Conservation (phyloP, 768 basidiomycete genomes). For the Leccinum broughii region DNA sequence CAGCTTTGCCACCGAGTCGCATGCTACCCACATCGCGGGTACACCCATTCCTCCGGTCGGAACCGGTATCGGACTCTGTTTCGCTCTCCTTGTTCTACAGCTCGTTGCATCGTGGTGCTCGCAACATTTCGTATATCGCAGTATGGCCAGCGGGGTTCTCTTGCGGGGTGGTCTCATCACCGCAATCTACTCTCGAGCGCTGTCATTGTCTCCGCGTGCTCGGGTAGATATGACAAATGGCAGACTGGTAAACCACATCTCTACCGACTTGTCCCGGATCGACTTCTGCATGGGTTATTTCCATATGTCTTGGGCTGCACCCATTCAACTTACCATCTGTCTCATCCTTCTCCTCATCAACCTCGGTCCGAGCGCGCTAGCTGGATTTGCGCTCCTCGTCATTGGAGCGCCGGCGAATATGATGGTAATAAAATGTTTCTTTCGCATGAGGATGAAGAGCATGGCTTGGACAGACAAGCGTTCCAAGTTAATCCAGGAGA, state of each 20-base stretch:
- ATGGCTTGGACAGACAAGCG: no score
- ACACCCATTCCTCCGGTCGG: constrained; percentile 44
- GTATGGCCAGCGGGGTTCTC: constrained; percentile 64
- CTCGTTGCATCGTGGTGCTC: constrained; percentile 62
- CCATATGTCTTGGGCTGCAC: constrained; percentile 46
- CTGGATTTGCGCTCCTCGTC: constrained; percentile 63
- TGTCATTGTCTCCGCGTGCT: constrained; percentile 75
- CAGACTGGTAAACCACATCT: constrained; percentile 35
- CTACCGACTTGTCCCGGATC: constrained; percentile 87
- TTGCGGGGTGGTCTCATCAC: constrained; percentile 84
- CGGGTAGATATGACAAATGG: constrained; percentile 83
- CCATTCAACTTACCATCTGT: constrained; percentile 74
- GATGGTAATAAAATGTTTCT: constrained; percentile 65
- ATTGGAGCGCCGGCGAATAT: constrained; percentile 76
- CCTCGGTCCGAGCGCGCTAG: constrained; percentile 60
- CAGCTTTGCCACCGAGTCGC: constrained; percentile 66
- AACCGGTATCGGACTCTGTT: constrained; percentile 68
- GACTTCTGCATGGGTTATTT: constrained; percentile 85
- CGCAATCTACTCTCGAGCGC: constrained; percentile 77
- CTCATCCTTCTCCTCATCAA: constrained; percentile 72
- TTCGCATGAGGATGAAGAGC: constrained; percentile 42
- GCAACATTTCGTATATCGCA: constrained; percentile 33
- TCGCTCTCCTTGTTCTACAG: constrained; percentile 70
- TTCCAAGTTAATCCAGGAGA: no score
- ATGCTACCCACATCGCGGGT: constrained; percentile 44